Base-by-base conservation (phyloP, 257 asterid species). In the Solanum ahanhuiri region DNA sequence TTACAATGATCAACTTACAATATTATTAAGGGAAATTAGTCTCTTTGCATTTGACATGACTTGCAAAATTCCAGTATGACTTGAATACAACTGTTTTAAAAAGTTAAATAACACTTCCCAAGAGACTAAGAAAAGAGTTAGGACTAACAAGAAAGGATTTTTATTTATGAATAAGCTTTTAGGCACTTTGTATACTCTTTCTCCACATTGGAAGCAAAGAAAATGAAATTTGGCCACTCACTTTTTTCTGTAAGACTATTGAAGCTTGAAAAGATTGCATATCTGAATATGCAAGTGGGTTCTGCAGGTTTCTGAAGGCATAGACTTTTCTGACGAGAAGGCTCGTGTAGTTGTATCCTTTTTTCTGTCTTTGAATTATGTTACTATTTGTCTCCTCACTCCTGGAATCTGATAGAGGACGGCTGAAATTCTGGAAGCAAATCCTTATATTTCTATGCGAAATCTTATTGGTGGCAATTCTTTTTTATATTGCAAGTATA, bases 261-360 rank as follows among this genome's bases (percentile, higher is more conserved):
- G 34, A 45, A 70, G 34, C 35, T 31, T 22, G 23, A 45, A 30
- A 81, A 43, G 30, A 12, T 54, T 17, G 30, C 45, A 33, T 28
- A 60, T 48, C 54, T 85, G 83, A 58, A 87, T 41, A 72, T 85
- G 87, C 72, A 60, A 57, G 30, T 83, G 51, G 54, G 82, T 82
- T 86, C 63, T 92, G 92, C 92, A 96, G 99, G 97, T 94, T 86
- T 95, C 99, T 70, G 99, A 97, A 95, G 99, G 99, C 88, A 92
- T 97, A 88, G 99, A 97, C 91, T 97, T 97, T 92, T 91, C 99
- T 35, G 98, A 97, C 87, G 98, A 97, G 88, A 93, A 94, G 91
- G 99, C 99, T 86, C 93, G 99, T 85, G 98, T 86, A 85, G 99
- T 95, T 86, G 99, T 97, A 97, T 95, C 98, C 98, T 97, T 93